Percentiles rank a stretch among this genome's conserved stretches.
Conservation (phyloP, 768 basidiomycete genomes). For the Pleurotus cornucopiae region DNA sequence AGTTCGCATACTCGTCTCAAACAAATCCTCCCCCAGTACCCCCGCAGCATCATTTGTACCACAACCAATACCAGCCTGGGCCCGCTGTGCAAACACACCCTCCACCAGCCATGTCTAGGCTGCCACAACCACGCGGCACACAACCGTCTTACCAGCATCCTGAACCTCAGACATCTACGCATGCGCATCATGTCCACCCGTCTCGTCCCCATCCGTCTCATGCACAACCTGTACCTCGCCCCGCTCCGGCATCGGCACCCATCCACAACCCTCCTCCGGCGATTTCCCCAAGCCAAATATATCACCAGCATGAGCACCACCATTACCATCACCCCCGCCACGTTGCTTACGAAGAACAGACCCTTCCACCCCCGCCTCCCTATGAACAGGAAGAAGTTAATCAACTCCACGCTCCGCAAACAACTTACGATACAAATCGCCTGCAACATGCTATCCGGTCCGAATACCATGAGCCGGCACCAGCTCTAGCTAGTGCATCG, state of each 20-base stretch:
- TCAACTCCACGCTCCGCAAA: no score
- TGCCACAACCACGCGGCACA: no score
- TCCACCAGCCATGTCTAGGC: not conserved
- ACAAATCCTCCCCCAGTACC: not conserved
- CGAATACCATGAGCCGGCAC: no score
- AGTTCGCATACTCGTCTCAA: not conserved
- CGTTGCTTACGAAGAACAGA: not conserved
- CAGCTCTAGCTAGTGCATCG: no score
- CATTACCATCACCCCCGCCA: slow-evolving; percentile 8
- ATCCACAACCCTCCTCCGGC: slow-evolving; percentile 5
- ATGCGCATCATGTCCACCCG: no score
- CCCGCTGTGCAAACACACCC: slow-evolving; percentile 5
- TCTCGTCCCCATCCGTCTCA: slow-evolving; percentile 7
- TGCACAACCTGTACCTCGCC: slow-evolving; percentile 8
- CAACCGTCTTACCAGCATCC: no score
- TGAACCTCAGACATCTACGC: no score
- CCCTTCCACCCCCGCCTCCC: slow-evolving; percentile 13
- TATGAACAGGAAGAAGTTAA: not conserved
- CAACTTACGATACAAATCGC: no score
- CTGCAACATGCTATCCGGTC: no score
- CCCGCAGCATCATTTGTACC: no score
- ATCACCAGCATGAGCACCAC: slow-evolving; percentile 12
- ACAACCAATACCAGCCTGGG: slow-evolving; percentile 1
- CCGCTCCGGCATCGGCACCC: slow-evolving; percentile 8
- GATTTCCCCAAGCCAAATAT: slow-evolving; percentile 5